These are phyloP conservation scores for Lichtheimia corymbifera DNA, from an alignment of 371 early-diverging fungal genomes.

Conservation along the genomic window DNA sequence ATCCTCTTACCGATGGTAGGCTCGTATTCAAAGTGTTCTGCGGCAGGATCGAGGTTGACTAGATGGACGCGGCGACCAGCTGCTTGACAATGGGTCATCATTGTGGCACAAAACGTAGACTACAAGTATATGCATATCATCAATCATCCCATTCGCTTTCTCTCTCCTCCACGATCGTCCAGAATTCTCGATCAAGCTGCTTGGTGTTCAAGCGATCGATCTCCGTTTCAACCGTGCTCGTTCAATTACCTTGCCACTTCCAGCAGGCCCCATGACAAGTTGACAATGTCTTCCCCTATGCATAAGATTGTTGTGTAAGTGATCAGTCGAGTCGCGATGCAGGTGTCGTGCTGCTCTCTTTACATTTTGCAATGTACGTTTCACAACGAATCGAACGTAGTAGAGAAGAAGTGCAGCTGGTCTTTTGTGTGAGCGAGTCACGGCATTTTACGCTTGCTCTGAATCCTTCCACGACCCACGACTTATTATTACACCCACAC, in stretches of 20 bases:
- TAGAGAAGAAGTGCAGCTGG: too few relatives aligned
- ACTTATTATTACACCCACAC: too few relatives aligned
- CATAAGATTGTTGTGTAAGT: too few relatives aligned
- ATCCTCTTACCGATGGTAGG: conserved; percentile 72
- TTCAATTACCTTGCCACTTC: conserved; percentile 83
- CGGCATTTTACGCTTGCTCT: too few relatives aligned
- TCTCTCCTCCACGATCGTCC: not conserved
- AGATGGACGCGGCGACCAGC: conserved; percentile 85
- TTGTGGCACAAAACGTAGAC: conserved; percentile 96
- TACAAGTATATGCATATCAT: conserved; percentile 19
- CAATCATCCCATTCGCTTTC: not conserved
- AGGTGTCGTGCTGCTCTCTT: too few relatives aligned
- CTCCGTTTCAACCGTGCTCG: not conserved
- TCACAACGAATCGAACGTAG: too few relatives aligned
- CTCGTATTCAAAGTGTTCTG: conserved; percentile 90
- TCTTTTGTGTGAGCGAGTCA: too few relatives aligned
- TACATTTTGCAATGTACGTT: too few relatives aligned
- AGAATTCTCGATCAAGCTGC: not conserved
- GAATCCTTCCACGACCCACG: too few relatives aligned
- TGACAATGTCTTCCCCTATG: conserved; percentile 86
- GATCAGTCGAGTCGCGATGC: too few relatives aligned
- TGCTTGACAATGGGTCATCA: conserved; percentile 88
- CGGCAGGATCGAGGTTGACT: conserved; percentile 99
- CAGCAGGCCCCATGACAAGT: conserved; percentile 98
- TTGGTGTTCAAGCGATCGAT: not conserved